Conservation (phyloP, 1,284 basidiomycete species). For the Moniliella sp. region DNA sequence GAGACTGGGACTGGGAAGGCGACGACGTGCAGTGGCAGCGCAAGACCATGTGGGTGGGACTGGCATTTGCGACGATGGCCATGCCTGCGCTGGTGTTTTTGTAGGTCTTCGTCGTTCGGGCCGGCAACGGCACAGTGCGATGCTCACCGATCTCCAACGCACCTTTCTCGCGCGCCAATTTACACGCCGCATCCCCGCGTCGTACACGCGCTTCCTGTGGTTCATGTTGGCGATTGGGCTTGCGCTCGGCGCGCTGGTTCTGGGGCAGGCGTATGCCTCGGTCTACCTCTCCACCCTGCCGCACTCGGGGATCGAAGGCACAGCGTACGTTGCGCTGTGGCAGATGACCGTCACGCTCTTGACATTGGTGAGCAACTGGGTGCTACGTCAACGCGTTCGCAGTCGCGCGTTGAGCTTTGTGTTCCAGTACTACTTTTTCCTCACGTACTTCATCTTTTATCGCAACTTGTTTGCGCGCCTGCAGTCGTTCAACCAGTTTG, state of each 20-base stretch:
- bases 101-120: constrained; percentile 21
- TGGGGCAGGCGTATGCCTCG: constrained; percentile 42
- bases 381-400: constrained; percentile 39
- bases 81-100: constrained; percentile 38
- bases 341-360: constrained; percentile 39
- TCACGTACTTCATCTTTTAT: constrained; percentile 34
- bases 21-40: constrained; percentile 40
- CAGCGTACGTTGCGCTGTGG: constrained; percentile 42
- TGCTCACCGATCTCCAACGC: constrained; percentile 34
- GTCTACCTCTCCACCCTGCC: constrained; percentile 41
- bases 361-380: constrained; percentile 37
- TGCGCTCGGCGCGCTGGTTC: constrained; percentile 39
- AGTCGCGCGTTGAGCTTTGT: constrained; percentile 40
- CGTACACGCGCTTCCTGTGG: constrained; percentile 42
- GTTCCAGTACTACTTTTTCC: constrained; percentile 36
- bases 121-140: constrained; percentile 28
- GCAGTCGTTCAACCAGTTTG: constrained; percentile 35
- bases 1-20: not conserved
- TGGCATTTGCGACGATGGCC: constrained; percentile 42
- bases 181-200: constrained; percentile 38
- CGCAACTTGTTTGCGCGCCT: constrained; percentile 36
- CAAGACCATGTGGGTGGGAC: constrained; percentile 41
- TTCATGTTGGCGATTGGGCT: constrained; percentile 40
- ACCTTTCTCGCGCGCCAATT: constrained; percentile 38
- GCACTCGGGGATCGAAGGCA: constrained; percentile 40